Evolutionary conservation across 495 filamentous ascomycete species (phyloP), one percentile per base, ranked within the genome.

Genomic region (Neurospora sp.): DNA sequence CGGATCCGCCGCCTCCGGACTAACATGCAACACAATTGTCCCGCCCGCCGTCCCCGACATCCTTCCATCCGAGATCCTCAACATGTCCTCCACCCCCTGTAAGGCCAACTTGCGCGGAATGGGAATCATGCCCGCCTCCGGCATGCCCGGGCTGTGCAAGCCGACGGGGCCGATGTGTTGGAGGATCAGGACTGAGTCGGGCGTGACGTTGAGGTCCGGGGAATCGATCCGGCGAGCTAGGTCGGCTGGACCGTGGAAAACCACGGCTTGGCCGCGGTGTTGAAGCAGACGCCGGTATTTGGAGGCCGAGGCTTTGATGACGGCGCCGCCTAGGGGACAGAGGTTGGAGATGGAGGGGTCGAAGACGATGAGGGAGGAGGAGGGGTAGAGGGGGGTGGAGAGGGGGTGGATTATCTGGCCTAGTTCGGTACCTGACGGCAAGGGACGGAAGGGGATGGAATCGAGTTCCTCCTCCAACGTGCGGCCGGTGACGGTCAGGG

Each of bases 21-120:
- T 87, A 3, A 91, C 84, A 77, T 91, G 90, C 46, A 92, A 79
- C 0, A 90, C 82, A n/a, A 92, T 89, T 0, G 89, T 91, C 1
- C 90, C 90, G 0, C 89, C 89, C 0, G 90, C 90, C 1, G 90
- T 92, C 0, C 90, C 90, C 42, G 87, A 89, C 89, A 92, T 91
- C 14, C 90, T 79, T 0, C 90, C 90, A 75, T 92, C 90, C 0
- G 87, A 89, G 1, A 92, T 78, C 0, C 90, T 81, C 46, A 92
- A 78, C 90, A 92, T 92, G 78, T 91, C 90, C 59, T 78, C 79
- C 0, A 91, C 88, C 0, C 90, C 90, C n/a, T 79, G 75, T 2
- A 79, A 81, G 0, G 85, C 88, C 8, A 92, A 82, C 72, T 90
- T 90, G 40, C 87, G 84, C 39, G 90, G 89, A 14, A 91, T 90